Evolutionary conservation across 192 early-diverging fungal species (phyloP).

Genomic region (Linnemannia hyalina): DNA sequence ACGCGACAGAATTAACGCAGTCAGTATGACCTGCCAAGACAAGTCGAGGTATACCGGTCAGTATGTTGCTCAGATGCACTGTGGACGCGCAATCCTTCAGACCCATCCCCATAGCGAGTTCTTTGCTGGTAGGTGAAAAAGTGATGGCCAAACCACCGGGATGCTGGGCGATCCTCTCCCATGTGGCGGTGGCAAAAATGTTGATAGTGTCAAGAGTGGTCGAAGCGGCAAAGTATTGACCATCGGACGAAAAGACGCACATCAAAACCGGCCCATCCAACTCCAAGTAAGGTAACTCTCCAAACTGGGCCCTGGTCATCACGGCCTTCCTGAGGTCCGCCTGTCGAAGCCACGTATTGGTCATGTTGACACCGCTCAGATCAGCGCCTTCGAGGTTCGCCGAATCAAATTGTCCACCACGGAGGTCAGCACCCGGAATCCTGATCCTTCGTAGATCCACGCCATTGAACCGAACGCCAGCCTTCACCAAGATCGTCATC

Average conservation of each 20-base stretch:
- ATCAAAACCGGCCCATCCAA: neutral
- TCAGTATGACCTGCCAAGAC: neutral
- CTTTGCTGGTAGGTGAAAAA: neutral
- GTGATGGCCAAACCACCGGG: neutral
- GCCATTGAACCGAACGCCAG: neutral
- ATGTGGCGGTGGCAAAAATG: neutral
- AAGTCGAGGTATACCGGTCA: neutral
- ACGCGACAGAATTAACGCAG: neutral
- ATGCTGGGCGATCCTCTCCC: neutral
- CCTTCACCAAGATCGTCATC: neutral
- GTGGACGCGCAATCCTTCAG: too few relatives aligned
- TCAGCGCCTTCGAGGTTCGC: slow-evolving; percentile 10
- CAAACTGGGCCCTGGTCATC: slow-evolving; percentile 6
- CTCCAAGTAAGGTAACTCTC: neutral
- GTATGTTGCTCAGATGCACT: neutral
- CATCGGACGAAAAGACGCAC: neutral
- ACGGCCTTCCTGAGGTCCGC: neutral
- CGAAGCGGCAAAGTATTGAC: neutral
- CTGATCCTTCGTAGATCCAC: neutral
- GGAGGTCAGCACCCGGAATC: slow-evolving; percentile 20
- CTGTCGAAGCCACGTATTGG: neutral
- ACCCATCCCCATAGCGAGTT: neutral
- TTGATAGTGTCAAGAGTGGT: neutral
- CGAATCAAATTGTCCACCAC: slow-evolving; percentile 6
- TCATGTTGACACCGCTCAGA: neutral